Conservation (phyloP, 2,329 filamentous ascomycete genomes). For the Colletotrichum acutatum region DNA sequence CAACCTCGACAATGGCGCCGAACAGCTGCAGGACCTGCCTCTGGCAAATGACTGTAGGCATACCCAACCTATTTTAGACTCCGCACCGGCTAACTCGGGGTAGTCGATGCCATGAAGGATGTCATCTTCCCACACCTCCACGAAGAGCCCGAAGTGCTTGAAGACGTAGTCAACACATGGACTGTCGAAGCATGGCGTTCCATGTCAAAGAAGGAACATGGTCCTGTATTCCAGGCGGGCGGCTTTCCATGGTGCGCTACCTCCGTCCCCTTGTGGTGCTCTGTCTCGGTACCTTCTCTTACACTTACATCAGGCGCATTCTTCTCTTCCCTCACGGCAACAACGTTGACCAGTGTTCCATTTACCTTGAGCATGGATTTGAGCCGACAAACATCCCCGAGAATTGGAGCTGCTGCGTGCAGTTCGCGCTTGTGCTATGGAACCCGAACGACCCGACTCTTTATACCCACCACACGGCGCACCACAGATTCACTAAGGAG, state of each 20-base stretch:
- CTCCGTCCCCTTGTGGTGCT: neutral
- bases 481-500: slow-evolving; percentile 94
- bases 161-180: slow-evolving; percentile 85
- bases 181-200: slow-evolving; percentile 85
- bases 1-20: slow-evolving; percentile 58
- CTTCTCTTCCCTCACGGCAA: slow-evolving; percentile 97
- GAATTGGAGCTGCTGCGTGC: slow-evolving; percentile 96
- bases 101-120: slow-evolving; percentile 88
- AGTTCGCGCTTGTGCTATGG: slow-evolving; percentile 94
- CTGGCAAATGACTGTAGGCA: slow-evolving; percentile 64
- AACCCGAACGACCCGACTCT: slow-evolving; percentile 93
- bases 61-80: slow-evolving; percentile 34
- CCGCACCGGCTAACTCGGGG: slow-evolving; percentile 40
- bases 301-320: slow-evolving; percentile 73
- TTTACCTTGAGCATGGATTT: slow-evolving; percentile 96
- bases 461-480: slow-evolving; percentile 83
- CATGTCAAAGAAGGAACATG: slow-evolving; percentile 83
- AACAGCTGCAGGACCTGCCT: slow-evolving; percentile 59
- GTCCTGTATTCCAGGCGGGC: slow-evolving; percentile 86
- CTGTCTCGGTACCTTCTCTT: slow-evolving; percentile 26
- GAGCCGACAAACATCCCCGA: slow-evolving; percentile 78
- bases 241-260: slow-evolving; percentile 83
- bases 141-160: slow-evolving; percentile 83
- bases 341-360: slow-evolving; percentile 90
- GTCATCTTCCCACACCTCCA: slow-evolving; percentile 76